Percentiles rank a stretch among this genome's conserved stretches.
These are phyloP conservation scores for Aschersonia sp. DNA, from an alignment of 2,329 filamentous ascomycete species.

Conservation along the genomic window DNA sequence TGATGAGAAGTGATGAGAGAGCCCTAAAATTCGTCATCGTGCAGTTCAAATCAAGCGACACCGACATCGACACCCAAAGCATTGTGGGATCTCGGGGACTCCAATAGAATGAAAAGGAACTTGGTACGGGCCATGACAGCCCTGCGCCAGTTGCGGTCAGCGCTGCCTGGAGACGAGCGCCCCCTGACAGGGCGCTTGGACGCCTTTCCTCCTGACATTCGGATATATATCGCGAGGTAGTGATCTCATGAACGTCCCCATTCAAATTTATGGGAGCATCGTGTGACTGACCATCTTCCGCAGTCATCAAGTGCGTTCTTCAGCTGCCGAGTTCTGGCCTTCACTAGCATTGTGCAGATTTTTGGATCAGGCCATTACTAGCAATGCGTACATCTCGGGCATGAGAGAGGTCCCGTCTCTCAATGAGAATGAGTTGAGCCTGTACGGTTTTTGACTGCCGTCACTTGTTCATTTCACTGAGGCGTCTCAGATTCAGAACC, in stretches of 20 bases:
- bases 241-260: no score
- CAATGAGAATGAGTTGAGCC: slow-evolving; percentile 15
- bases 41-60: no score
- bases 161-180: slow-evolving; percentile 1
- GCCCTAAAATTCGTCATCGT: no score
- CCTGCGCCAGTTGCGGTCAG: neutral
- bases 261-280: no score
- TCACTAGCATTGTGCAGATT: slow-evolving; percentile 9
- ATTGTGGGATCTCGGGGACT: no score
- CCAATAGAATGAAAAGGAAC: no score
- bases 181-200: slow-evolving; percentile 4
- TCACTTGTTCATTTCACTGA: neutral
- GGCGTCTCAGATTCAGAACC: slow-evolving; percentile 16
- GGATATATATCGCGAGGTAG: slow-evolving; percentile 16
- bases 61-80: no score
- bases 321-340: neutral
- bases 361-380: slow-evolving; percentile 13
- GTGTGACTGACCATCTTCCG: no score
- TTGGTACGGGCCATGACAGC: no score
- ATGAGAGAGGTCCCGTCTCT: slow-evolving; percentile 35
- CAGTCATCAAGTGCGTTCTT: no score
- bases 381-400: slow-evolving; percentile 21
- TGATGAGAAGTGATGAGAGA: no score
- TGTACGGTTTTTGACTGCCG: neutral
- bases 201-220: slow-evolving; percentile 12